These are phyloP conservation scores for Agaricus blazei DNA, from an alignment of 768 basidiomycete species.

Conservation along the genomic window DNA sequence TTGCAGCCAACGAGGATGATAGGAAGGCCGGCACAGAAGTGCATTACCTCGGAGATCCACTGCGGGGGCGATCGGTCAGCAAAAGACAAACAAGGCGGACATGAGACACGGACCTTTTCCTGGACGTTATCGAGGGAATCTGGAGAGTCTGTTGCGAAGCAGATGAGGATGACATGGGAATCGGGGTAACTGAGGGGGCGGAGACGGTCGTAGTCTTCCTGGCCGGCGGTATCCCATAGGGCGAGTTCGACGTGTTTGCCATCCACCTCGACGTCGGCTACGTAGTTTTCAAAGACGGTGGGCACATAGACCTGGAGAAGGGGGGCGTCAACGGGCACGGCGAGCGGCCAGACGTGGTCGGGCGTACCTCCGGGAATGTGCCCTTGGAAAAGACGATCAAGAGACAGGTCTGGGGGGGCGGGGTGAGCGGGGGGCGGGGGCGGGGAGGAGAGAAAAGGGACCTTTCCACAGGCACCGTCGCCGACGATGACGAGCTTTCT, in stretches of 20 bases:
- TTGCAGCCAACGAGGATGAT: slow-evolving; percentile 99
- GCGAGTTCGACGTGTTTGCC: slow-evolving; percentile 98
- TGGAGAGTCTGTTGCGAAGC: slow-evolving; percentile 96
- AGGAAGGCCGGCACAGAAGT: slow-evolving; percentile 92
- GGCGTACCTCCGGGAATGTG: slow-evolving; percentile 85
- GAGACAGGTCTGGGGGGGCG: slow-evolving; percentile 65
- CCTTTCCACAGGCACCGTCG: slow-evolving; percentile 97
- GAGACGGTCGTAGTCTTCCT: slow-evolving; percentile 99
- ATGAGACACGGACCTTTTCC: slow-evolving; percentile 76
- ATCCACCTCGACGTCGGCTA: slow-evolving; percentile 97
- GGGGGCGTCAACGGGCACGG: background rate
- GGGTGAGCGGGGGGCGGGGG: background rate
- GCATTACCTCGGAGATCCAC: slow-evolving; percentile 99
- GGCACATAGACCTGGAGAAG: slow-evolving; percentile 88
- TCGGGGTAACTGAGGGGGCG: slow-evolving; percentile 97
- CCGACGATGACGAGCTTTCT: slow-evolving; percentile 99
- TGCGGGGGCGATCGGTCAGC: slow-evolving; percentile 24
- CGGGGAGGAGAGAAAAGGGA: slow-evolving; percentile 19
- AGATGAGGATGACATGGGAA: slow-evolving; percentile 99
- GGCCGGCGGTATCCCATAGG: slow-evolving; percentile 99
- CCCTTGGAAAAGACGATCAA: slow-evolving; percentile 97
- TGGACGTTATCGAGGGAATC: slow-evolving; percentile 99
- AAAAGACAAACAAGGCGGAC: background rate
- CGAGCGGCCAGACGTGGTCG: background rate
- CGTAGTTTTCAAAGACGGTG: slow-evolving; percentile 99